phyloP scores from a whole-genome alignment of 164 flowering plant species.

The Saururus chinensis region DNA sequence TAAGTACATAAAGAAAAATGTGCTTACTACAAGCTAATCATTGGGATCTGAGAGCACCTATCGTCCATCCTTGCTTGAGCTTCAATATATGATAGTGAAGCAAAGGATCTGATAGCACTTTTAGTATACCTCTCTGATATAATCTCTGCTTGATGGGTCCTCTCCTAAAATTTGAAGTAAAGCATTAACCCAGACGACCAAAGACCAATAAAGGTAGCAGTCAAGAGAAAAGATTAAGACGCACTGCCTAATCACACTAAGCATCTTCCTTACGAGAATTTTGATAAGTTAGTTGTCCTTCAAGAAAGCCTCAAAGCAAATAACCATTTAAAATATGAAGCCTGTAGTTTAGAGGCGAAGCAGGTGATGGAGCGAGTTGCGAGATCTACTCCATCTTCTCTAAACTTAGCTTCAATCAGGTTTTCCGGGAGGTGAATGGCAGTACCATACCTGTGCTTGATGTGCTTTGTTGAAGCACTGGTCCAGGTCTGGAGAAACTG shows the following conservation, averaged over 20 bases:
- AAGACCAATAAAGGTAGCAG: neutral
- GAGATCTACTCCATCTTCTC: no score
- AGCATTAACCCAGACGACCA: neutral
- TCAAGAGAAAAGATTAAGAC: neutral
- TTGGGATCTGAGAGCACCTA: slow-evolving; percentile 33
- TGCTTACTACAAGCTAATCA: neutral
- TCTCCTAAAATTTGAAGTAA: slow-evolving; percentile 42
- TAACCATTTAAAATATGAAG: no score
- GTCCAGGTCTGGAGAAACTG: no score
- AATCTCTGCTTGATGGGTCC: slow-evolving; percentile 90
- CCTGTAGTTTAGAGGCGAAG: no score
- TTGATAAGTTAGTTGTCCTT: neutral
- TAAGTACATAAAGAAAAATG: neutral
- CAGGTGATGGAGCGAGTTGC: no score
- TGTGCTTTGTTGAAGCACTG: no score
- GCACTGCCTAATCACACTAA: neutral
- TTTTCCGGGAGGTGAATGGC: no score
- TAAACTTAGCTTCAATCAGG: no score
- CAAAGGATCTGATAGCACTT: slow-evolving; percentile 91
- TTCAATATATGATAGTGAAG: slow-evolving; percentile 93
- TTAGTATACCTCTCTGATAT: slow-evolving; percentile 81
- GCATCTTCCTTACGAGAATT: neutral
- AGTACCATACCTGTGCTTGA: no score
- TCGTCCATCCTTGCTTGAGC: slow-evolving; percentile 99
- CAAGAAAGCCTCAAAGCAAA: no score